Conservation (phyloP, 208 protist genomes). For the Wallacemonas sp. region DNA sequence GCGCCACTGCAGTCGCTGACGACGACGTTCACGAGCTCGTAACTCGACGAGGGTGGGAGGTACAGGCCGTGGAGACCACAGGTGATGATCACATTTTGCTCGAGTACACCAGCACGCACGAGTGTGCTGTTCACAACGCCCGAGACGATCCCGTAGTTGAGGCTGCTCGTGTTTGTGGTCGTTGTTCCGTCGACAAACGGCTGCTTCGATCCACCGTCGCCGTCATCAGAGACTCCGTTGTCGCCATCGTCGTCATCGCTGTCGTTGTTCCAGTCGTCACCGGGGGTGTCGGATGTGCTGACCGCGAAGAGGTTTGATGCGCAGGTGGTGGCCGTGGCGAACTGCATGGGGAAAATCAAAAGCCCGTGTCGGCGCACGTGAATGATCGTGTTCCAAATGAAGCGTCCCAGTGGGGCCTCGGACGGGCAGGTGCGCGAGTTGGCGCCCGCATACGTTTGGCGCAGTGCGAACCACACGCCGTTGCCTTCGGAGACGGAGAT, state of each 20-base stretch:
- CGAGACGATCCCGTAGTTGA: background rate
- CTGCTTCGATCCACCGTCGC: background rate
- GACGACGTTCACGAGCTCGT: constrained; percentile 15
- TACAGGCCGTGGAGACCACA: constrained; percentile 34
- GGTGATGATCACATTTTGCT: constrained; percentile 26
- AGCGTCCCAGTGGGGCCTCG: constrained; percentile 9
- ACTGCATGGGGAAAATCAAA: constrained; percentile 37
- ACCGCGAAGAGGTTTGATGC: constrained; percentile 21
- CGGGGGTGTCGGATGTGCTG: background rate
- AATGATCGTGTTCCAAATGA: constrained; percentile 31
- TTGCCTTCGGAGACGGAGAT: constrained; percentile 28
- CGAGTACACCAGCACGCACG: constrained; percentile 15
- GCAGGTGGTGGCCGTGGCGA: constrained; percentile 21
- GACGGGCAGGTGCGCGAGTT: constrained; percentile 27
- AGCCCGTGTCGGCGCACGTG: constrained; percentile 28
- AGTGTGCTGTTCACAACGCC: constrained; percentile 6
- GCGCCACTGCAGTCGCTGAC: constrained; percentile 29
- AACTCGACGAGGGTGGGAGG: constrained; percentile 38
- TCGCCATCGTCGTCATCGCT: background rate
- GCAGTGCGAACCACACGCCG: constrained; percentile 45
- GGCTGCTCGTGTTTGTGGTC: background rate
- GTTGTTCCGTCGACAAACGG: background rate
- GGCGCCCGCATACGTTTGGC: constrained; percentile 22
- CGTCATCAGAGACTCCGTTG: background rate
- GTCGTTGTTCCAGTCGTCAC: background rate